phyloP scores from a whole-genome alignment of 495 filamentous ascomycete species.

The Aspergillus mulundensis region DNA sequence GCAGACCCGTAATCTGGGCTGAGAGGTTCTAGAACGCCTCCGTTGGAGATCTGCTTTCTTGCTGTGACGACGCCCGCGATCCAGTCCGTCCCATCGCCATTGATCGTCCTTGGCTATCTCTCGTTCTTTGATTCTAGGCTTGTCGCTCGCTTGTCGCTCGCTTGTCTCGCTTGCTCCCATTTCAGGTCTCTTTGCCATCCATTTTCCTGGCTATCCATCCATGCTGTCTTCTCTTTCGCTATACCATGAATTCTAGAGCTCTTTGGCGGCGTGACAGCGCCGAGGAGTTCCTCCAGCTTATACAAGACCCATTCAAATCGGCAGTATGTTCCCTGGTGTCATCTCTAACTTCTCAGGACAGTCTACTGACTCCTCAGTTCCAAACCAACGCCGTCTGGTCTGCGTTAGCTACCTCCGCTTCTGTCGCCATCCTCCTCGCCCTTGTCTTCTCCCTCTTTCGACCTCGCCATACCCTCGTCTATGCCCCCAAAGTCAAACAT shows the following conservation, averaged over 20 bases:
- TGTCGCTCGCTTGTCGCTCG: background rate
- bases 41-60: background rate
- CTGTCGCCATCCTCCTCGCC: conserved; percentile 64
- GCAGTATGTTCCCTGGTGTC: conserved; percentile 27
- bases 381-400: conserved; percentile 65
- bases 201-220: conserved; percentile 10
- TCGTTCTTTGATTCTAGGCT: background rate
- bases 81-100: background rate
- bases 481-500: conserved; percentile 91
- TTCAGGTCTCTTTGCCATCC: background rate
- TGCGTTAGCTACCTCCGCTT: conserved; percentile 78
- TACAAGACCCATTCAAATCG: conserved; percentile 46
- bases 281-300: conserved; percentile 43
- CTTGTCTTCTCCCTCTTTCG: conserved; percentile 83
- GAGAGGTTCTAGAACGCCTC: conserved; percentile 4
- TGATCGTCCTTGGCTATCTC: background rate
- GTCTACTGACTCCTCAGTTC: conserved; percentile 39
- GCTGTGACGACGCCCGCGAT: background rate
- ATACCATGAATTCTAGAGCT: conserved; percentile 31
- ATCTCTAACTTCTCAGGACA: background rate
- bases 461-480: conserved; percentile 85
- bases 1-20: conserved; percentile 8
- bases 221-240: conserved; percentile 23
- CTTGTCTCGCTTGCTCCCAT: background rate
- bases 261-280: conserved; percentile 22